Base-by-base conservation (phyloP, 116 monocot species). In the Cymodocea nodosa region DNA sequence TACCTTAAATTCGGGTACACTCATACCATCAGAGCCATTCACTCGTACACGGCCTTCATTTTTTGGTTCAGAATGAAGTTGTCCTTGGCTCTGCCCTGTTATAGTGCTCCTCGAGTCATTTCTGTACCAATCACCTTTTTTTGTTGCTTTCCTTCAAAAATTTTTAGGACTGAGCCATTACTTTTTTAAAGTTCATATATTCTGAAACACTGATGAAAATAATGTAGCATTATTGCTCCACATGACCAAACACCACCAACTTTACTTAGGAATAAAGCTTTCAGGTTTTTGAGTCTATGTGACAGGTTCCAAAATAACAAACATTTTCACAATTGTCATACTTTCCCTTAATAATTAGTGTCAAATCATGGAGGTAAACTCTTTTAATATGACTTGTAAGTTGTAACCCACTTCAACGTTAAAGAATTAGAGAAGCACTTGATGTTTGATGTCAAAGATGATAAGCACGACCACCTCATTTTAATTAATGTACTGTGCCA, bases 231-330 rank as follows among this genome's bases (percentile, higher is more conserved):
- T 56, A 59, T 49, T 68, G 35, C 51, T 65, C 35, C 60, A 78
- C 70, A 56, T 67, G 36, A 24, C 23, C 66, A 18, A 48, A 19
- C 9, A 40, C 66, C 64, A 71, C 80, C 60, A 75, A 75, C 81
- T 75, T 84, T 80, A 50, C 84, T 81, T 81, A 30, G 72, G 63
- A 25, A 67, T 59, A 70, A 66, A 50, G 66, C 34, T 35, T 61
- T 36, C 2, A 17, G 61, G 1, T 44, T 68, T 69, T 56, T 66
- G 58, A 51, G 23, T 40, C 23, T 18, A 66, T 51, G 5, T 11
- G 15, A 30, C 3, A 51, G 52, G 51, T 52, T 35, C 17, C 36
- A 34, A 44, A 44, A 44, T 44, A 44, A 10, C 44, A 44, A 10
- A 44, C 44, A 44, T 8, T 10, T 44, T 44, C 11, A 44, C 44